phyloP scores from a whole-genome alignment of 208 protist species.

The Leptomonas pyrrhocoris region DNA sequence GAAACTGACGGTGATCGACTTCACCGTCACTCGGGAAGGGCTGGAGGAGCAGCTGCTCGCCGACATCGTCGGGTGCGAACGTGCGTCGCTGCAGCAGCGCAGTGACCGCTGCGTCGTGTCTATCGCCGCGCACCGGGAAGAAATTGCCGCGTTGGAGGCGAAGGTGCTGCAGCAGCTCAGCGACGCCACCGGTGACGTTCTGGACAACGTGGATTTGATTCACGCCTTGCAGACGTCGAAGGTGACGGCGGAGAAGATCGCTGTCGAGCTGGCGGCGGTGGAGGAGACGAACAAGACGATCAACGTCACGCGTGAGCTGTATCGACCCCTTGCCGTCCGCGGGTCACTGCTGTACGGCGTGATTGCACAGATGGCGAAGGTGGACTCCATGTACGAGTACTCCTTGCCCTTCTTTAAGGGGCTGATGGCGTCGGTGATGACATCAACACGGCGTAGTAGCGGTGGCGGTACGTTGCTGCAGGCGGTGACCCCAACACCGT shows the following conservation, averaged over 20 bases:
- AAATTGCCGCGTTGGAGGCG: slow-evolving; percentile 93
- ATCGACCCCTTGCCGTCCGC: slow-evolving; percentile 90
- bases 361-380: slow-evolving; percentile 84
- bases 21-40: slow-evolving; percentile 91
- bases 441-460: slow-evolving; percentile 41
- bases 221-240: slow-evolving; percentile 93
- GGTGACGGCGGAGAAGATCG: slow-evolving; percentile 89
- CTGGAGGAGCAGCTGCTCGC: slow-evolving; percentile 93
- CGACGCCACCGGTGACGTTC: slow-evolving; percentile 92
- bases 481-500: not conserved
- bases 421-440: slow-evolving; percentile 89
- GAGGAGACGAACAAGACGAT: slow-evolving; percentile 94
- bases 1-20: slow-evolving; percentile 93
- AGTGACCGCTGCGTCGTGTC: slow-evolving; percentile 89
- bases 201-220: slow-evolving; percentile 96
- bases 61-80: slow-evolving; percentile 89
- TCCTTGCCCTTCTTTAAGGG: slow-evolving; percentile 92
- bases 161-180: slow-evolving; percentile 93
- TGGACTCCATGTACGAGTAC: slow-evolving; percentile 95
- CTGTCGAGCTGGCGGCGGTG: slow-evolving; percentile 84
- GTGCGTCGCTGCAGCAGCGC: slow-evolving; percentile 84
- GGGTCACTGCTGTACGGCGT: slow-evolving; percentile 96
- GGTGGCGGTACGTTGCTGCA: slow-evolving; percentile 29
- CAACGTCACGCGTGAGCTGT: slow-evolving; percentile 88
- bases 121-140: slow-evolving; percentile 93